phyloP scores from a whole-genome alignment of 1,284 basidiomycete species.

The Stygiomarasmius scandens region DNA sequence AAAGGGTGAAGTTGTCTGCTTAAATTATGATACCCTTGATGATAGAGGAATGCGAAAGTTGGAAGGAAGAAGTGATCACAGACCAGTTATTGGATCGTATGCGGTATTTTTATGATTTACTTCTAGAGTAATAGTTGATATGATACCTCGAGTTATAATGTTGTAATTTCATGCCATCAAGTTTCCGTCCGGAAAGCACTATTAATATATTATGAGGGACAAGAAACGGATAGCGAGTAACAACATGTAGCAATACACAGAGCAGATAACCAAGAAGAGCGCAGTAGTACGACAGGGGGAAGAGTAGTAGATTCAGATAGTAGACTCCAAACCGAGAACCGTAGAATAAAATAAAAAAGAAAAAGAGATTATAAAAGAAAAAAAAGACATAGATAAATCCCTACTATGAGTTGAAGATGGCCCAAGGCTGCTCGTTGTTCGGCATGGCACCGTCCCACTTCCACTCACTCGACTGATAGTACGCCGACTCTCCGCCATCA shows the following conservation, averaged over 20 bases:
- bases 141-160: conserved; percentile 43
- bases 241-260: conserved; percentile 45
- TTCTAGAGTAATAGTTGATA: not conserved
- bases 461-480: conserved; percentile 65
- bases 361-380: conserved; percentile 22
- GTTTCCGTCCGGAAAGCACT: conserved; percentile 2
- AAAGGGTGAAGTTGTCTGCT: conserved; percentile 68
- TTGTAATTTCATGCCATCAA: conserved; percentile 43
- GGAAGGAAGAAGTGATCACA: conserved; percentile 78
- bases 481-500: conserved; percentile 73
- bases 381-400: conserved; percentile 21
- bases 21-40: conserved; percentile 74
- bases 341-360: conserved; percentile 44
- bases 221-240: conserved; percentile 49
- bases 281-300: conserved; percentile 25
- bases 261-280: conserved; percentile 33
- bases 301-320: conserved; percentile 14
- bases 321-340: conserved; percentile 14
- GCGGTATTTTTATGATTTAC: conserved; percentile 54
- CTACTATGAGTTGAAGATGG: conserved; percentile 60
- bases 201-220: conserved; percentile 4
- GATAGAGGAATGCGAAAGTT: conserved; percentile 75
- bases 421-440: conserved; percentile 70
- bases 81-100: conserved; percentile 79
- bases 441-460: conserved; percentile 74